Evolutionary conservation across 2,329 filamentous ascomycete species (phyloP), one percentile per base, ranked within the genome.

Genomic region (Xylaria sp.): DNA sequence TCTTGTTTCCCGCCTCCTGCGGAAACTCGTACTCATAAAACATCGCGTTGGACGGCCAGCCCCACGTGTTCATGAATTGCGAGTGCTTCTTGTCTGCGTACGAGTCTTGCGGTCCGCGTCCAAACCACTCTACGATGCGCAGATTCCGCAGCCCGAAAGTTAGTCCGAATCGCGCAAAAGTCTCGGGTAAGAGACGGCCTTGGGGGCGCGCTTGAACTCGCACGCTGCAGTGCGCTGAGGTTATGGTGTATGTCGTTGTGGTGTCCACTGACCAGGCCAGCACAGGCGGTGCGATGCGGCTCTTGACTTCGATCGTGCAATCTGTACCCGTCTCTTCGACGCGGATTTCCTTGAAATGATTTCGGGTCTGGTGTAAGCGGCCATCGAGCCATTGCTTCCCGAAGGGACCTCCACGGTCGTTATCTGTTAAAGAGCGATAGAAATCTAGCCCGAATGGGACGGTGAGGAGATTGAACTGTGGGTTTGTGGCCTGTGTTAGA

Each of bases 361-460:
- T 77, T 4, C 80, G 81, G 2, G 83, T 84, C 73, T 86, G 82
- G 73, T 87, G 82, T 0, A 87, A 74, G 2, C 82, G 80, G 7
- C 79, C 75, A 20, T 83, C 81, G 12, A 82, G 78, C 90, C 90
- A 92, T 69, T 90, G 84, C 61, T 83, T 80, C 0, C 88, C 89
- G 71, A 88, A 87, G 18, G 82, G 80, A 7, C 82, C 81, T 0
- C 85, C 85, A 3, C 83, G 82, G 75, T 92, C 90, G 75, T 92
- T 92, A 79, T 92, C 89, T 0, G 90, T 92, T 46, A 86, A 83
- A 0, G 90, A 87, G 48, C 90, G 89, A 81, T 90, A 91, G 76
- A 92, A 87, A 70, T 84, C 83, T 50, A 90, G 81, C 1, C 79
- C 72, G 2, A 85, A 74, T 0, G 85, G 83, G 37, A 82, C 76